These are phyloP conservation scores for Calonectria hawksworthii DNA, from an alignment of 2,329 filamentous ascomycete genomes.

Conservation along the genomic window DNA sequence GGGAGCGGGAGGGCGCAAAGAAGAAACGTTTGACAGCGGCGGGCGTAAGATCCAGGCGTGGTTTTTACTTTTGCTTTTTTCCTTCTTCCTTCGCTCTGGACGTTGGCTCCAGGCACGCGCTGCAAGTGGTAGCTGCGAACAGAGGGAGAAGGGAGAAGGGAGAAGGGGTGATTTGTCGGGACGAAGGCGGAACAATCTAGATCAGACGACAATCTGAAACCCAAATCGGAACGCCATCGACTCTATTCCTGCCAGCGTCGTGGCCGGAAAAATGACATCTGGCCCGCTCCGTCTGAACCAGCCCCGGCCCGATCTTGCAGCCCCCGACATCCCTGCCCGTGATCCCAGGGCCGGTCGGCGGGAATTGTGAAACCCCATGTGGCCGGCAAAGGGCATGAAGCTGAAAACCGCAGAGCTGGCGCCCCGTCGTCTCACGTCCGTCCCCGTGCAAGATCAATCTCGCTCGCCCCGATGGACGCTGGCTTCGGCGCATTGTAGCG, in stretches of 20 bases:
- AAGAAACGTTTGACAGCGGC: constrained; percentile 1
- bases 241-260: not conserved
- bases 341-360: not conserved
- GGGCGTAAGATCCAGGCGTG: not conserved
- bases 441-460: not conserved
- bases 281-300: not conserved
- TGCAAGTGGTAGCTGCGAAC: not conserved
- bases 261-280: not conserved
- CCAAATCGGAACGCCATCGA: not conserved
- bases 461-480: not conserved
- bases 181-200: constrained; percentile 2
- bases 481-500: not conserved
- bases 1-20: not conserved
- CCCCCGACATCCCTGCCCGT: not conserved
- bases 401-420: not conserved
- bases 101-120: not conserved
- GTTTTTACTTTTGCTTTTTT: not conserved
- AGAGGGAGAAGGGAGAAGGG: not conserved
- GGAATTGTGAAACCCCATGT: constrained; percentile 7
- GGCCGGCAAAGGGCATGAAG: not conserved
- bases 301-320: not conserved
- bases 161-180: not conserved
- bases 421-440: not conserved
- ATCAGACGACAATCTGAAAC: constrained; percentile 11
- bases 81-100: not conserved